Evolutionary conservation across 768 basidiomycete genomes (phyloP), one percentile per base, ranked within the genome.

Genomic region (Rhodotorula paludigena): DNA sequence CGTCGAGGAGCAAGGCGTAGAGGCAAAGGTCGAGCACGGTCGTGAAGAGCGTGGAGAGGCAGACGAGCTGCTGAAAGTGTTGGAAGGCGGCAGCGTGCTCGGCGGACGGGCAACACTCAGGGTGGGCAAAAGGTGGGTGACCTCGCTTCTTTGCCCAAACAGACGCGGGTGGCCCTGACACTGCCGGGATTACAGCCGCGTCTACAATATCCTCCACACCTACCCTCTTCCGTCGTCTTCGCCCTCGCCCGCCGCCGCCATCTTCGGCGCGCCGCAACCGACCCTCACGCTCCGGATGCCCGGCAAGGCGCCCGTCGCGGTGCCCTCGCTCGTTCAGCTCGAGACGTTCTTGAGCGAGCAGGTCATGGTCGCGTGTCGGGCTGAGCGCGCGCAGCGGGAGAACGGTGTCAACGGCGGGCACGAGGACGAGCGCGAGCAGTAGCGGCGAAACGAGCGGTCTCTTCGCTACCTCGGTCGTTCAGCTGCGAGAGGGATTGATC

Each of bases 141-240:
- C 25, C 45, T n/a, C 25, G 4, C n/a, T 12, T 10, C 5, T 5
- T 12, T n/a, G 25, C 7, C 20, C 41, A 18, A 42, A 5, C 11
- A 4, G 41, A n/a, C 8, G 45, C 45, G 25, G 14, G 7, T 33
- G 21, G 28, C 25, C 45, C 25, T 8, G 41, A 18, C 18, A 3
- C 20, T 18, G 5, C 47, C 23, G 11, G 21, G 21, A 20, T 5
- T 11, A 25, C 60, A 72, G 66, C 30, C 51, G 53, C 52, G 36
- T 59, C 28, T 66, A 63, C 38, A 67, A 68, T 33, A 33, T 69
- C 30, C 23, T 54, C 15, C 47, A 63, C 44, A 69, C 71, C 23
- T 28, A 55, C 20, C 60, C 60, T 0, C 55, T 72, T 28, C 71
- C 70, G 5, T 30, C 59, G 18, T 28, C 51, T 5, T n/a, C 54